phyloP scores from a whole-genome alignment of 176 grass and related monocot species.

The Carex kokanica region DNA sequence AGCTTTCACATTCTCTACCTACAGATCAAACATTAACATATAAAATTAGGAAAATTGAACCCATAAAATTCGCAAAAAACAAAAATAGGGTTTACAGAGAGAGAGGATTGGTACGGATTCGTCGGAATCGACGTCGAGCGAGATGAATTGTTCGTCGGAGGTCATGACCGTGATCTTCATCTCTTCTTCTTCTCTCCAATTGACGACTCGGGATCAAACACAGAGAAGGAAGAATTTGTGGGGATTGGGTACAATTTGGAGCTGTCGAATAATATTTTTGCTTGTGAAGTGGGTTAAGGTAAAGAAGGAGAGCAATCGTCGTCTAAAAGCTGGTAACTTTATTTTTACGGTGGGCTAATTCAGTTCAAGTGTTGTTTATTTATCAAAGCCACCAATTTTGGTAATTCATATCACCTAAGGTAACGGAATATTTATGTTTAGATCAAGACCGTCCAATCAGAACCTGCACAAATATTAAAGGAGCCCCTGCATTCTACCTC shows the following conservation, averaged over 20 bases:
- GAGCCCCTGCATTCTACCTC: too few relatives aligned
- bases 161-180: constrained; percentile 99
- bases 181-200: constrained; percentile 24
- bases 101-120: constrained; percentile 58
- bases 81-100: not conserved
- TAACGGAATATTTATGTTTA: too few relatives aligned
- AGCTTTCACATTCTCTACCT: constrained; percentile 98
- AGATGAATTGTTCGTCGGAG: constrained; percentile 72
- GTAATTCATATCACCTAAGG: too few relatives aligned
- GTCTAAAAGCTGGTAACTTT: not conserved
- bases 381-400: not conserved
- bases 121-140: constrained; percentile 72
- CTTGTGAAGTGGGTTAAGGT: constrained; percentile 9
- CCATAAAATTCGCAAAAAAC: not conserved
- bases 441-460: too few relatives aligned
- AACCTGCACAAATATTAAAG: too few relatives aligned
- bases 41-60: not conserved
- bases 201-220: not conserved
- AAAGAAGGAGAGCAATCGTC: not conserved
- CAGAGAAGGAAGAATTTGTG: not conserved
- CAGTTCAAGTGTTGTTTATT: not conserved
- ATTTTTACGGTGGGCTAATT: not conserved
- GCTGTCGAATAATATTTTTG: not conserved
- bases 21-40: constrained; percentile 21
- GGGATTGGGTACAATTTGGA: not conserved